Base-by-base conservation (phyloP, 176 grass and related monocot genomes). In the Aechmea fasciata region DNA sequence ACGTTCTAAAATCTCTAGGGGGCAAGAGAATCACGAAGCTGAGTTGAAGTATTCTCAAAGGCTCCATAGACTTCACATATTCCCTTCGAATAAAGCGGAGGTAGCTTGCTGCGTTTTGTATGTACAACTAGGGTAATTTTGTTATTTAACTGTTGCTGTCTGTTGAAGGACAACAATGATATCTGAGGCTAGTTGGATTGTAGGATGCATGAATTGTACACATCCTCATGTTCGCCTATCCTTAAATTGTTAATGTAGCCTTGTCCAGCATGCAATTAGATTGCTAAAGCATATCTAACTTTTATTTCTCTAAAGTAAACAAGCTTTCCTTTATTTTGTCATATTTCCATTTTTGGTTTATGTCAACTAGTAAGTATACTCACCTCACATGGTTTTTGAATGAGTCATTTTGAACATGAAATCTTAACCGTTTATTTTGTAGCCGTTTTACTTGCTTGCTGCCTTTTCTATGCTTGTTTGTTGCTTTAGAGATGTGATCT, bases 41-140 rank as follows among this genome's bases (percentile, higher is more conserved):
- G 72, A 71, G 71, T 75, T 90, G 41, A 93, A 93, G 72, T 99
- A 92, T 66, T 87, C 94, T 85, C 89, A 99, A 71, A 85, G 89
- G 75, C 77, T 99, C 67, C 82, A 72, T 52, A 79, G 87, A 48
- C 94, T 99, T 67, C 82, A 89, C 75, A 90, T 99, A 73, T 99
- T 99, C 66, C 74, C 94, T 64, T 83, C 86, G 70, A 85, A 77
- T 80, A 93, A 92, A 90, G 78, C 78, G 63, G 94, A 99, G 94
- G 94, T 99, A 78, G 57, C 55, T 81, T 79, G 6, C 23, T 68
- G 66, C 15, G 52, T 72, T 69, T 61, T 82, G 49, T n/a, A 72
- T 28, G 11, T 24, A 47, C 59, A 57, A 75, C 13, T 67, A 74
- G 47, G 55, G 7, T 26, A 51, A 47, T 77, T 67, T 68, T 52